Percentiles rank a stretch among this genome's conserved stretches.
Conservation (phyloP, 2,329 filamentous ascomycete species). For the Hymenotorrendiella dingleyae region DNA sequence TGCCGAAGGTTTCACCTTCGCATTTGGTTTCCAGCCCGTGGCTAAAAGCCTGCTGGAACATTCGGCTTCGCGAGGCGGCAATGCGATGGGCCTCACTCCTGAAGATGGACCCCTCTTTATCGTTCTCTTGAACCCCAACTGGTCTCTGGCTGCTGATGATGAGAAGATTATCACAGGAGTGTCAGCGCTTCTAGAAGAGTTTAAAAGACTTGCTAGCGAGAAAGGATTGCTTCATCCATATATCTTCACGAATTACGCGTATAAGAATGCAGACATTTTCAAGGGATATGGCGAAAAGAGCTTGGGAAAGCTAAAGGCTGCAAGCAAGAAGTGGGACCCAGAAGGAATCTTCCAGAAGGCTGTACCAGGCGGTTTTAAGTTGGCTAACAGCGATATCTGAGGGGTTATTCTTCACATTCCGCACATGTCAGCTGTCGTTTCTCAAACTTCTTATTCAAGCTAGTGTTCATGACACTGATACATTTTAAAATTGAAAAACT, state of each 20-base stretch:
- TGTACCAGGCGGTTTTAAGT: conserved; percentile 27
- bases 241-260: conserved; percentile 11
- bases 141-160: neutral
- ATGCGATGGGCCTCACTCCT: neutral
- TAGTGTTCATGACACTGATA: too few species aligned
- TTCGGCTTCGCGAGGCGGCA: too few species aligned
- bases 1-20: too few species aligned
- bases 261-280: conserved; percentile 5
- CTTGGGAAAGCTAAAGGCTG: conserved; percentile 13
- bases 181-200: neutral
- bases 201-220: neutral
- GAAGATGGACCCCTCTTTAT: neutral
- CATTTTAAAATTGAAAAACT: too few species aligned
- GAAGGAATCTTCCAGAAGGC: conserved; percentile 23
- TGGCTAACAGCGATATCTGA: too few species aligned
- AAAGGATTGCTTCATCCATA: neutral
- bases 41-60: too few species aligned
- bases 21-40: too few species aligned
- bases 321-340: conserved; percentile 25
- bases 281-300: conserved; percentile 8
- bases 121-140: neutral
- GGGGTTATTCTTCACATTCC: too few species aligned
- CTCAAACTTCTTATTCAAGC: too few species aligned
- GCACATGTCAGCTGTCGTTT: too few species aligned
- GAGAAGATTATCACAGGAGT: neutral